These are phyloP conservation scores for Penicillium bovifimosum DNA, from an alignment of 495 filamentous ascomycete genomes.

Conservation along the genomic window DNA sequence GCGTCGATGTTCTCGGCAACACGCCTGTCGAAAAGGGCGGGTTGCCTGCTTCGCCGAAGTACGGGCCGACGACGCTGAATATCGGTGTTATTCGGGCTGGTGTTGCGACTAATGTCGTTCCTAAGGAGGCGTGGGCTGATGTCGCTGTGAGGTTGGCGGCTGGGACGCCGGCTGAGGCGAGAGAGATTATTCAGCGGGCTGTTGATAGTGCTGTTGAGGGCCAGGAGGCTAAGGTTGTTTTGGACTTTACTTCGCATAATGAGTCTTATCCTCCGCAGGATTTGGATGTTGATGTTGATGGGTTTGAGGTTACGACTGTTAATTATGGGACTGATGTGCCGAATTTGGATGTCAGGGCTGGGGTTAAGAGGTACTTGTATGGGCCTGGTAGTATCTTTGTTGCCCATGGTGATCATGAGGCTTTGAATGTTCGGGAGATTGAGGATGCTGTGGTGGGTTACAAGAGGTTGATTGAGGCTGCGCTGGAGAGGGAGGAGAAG, in stretches of 20 bases:
- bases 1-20: conserved; percentile 51
- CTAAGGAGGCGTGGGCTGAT: conserved; percentile 60
- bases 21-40: conserved; percentile 40
- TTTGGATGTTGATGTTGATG: conserved; percentile 73
- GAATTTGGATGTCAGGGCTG: conserved; percentile 49
- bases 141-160: conserved; percentile 70
- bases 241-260: conserved; percentile 44
- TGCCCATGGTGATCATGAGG: conserved; percentile 83
- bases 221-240: conserved; percentile 53
- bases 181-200: conserved; percentile 45
- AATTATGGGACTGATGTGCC: conserved; percentile 95
- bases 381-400: conserved; percentile 85
- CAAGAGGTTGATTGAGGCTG: conserved; percentile 62
- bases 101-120: conserved; percentile 84
- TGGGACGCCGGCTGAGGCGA: conserved; percentile 54
- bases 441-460: conserved; percentile 66
- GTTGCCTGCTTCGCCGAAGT: conserved; percentile 67
- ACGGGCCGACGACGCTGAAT: conserved; percentile 83
- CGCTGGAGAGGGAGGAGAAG: conserved; percentile 35
- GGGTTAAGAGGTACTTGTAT: conserved; percentile 77
- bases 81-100: conserved; percentile 74
- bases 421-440: conserved; percentile 62
- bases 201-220: conserved; percentile 55
- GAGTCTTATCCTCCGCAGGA: conserved; percentile 69
- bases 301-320: conserved; percentile 71